These are phyloP conservation scores for Penicillium sp. DNA, from an alignment of 2,329 filamentous ascomycete genomes.

Conservation along the genomic window DNA sequence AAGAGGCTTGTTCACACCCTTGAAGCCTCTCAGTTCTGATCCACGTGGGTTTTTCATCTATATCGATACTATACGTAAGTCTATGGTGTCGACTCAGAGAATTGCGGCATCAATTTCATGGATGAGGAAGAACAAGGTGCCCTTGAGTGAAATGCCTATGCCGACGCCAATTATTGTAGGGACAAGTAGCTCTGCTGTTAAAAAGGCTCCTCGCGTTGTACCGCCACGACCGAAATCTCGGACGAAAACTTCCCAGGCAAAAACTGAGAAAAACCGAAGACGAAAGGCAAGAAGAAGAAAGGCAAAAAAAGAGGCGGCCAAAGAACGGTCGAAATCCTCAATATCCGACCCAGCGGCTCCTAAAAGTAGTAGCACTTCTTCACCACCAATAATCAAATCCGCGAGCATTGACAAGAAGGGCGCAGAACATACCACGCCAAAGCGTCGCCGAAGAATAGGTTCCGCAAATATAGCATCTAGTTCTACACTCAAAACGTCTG, in stretches of 20 bases:
- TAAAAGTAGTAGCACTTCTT: not conserved
- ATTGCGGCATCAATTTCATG: not conserved
- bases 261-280: too few species aligned
- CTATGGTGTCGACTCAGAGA: not conserved
- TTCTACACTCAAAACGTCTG: not conserved
- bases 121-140: not conserved
- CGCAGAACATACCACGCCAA: not conserved
- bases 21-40: constrained; percentile 22
- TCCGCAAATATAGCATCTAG: not conserved
- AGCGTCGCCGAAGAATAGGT: not conserved
- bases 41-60: constrained; percentile 19
- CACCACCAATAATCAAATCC: not conserved
- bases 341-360: not conserved
- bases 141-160: not conserved
- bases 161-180: not conserved
- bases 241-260: too few species aligned
- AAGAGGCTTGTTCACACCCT: constrained; percentile 18
- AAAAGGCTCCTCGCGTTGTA: too few species aligned
- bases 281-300: not conserved
- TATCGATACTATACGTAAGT: constrained; percentile 9
- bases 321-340: not conserved
- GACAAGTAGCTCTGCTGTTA: not conserved
- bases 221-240: not conserved
- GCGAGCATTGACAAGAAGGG: not conserved
- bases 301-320: not conserved